Conservation (phyloP, 768 basidiomycete species). For the Myochromella boudieri region DNA sequence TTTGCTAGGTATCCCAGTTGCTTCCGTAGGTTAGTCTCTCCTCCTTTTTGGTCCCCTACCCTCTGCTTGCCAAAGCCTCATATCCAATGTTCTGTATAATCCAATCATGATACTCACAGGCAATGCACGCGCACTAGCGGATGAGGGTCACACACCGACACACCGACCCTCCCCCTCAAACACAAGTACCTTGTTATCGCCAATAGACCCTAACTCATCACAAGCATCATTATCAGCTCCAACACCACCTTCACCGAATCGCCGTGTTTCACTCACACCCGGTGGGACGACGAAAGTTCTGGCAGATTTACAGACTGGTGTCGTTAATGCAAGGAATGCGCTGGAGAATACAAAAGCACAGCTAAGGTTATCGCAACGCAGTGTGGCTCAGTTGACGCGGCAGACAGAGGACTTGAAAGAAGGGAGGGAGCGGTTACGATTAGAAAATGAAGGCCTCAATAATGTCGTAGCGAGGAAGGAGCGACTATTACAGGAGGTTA, state of each 20-base stretch:
- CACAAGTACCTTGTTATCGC: constrained; percentile 24
- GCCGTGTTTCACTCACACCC: constrained; percentile 63
- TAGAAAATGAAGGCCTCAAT: constrained; percentile 87
- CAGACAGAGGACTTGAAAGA: constrained; percentile 91
- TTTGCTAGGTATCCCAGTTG: constrained; percentile 66
- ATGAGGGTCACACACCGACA: constrained; percentile 54
- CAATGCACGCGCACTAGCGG: constrained; percentile 81
- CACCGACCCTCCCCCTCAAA: constrained; percentile 30
- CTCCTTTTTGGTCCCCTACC: constrained; percentile 8
- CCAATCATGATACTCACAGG: constrained; percentile 45
- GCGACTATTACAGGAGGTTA: constrained; percentile 80
- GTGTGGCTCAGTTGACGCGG: constrained; percentile 80
- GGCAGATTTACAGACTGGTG: constrained; percentile 83
- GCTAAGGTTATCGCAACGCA: constrained; percentile 76
- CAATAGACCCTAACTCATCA: constrained; percentile 35
- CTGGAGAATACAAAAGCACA: constrained; percentile 87
- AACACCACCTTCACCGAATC: constrained; percentile 52
- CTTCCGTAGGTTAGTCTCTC: constrained; percentile 67
- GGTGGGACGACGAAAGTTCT: constrained; percentile 87
- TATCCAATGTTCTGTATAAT: constrained; percentile 22
- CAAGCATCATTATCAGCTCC: constrained; percentile 35
- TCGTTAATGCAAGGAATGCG: constrained; percentile 74
- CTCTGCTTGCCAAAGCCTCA: constrained; percentile 19
- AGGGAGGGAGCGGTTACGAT: constrained; percentile 72
- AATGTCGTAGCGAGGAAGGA: constrained; percentile 89